Conservation (phyloP, 108 stramenopile species). For the Cyclotella atomus region DNA sequence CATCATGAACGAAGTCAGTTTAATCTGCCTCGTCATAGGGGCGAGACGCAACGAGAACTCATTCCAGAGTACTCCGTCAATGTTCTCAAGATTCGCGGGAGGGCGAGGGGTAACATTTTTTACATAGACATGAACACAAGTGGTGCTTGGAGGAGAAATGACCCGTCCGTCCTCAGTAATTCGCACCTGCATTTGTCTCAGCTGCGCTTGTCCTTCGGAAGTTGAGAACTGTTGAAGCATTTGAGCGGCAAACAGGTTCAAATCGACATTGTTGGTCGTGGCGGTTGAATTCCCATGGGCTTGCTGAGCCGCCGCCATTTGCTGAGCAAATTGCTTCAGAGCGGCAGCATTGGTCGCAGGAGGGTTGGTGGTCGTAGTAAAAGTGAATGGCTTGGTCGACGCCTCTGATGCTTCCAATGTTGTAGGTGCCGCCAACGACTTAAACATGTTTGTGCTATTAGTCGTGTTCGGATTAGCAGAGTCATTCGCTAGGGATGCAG, state of each 20-base stretch:
- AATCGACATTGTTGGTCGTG: not conserved
- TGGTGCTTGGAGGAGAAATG: not conserved
- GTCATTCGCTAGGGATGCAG: not conserved
- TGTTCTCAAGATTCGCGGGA: not conserved
- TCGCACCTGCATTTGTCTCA: not conserved
- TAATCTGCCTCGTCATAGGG: not conserved
- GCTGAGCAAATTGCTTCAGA: not conserved
- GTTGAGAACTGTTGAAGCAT: not conserved
- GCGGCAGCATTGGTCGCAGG: too few relatives aligned
- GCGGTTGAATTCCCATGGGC: not conserved
- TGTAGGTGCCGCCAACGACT: not conserved
- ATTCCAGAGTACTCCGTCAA: not conserved
- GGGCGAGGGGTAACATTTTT: not conserved
- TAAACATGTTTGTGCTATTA: not conserved
- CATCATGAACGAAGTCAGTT: not conserved
- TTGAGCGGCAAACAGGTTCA: not conserved
- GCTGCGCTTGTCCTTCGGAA: not conserved
- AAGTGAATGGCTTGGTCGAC: too few relatives aligned
- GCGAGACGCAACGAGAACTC: not conserved
- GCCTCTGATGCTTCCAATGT: too few relatives aligned
- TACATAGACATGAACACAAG: not conserved
- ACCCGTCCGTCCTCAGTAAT: slow-evolving; percentile 4
- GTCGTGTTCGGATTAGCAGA: not conserved
- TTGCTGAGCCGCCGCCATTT: not conserved
- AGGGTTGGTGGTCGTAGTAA: too few relatives aligned